Evolutionary conservation across 108 stramenopile genomes (phyloP), one percentile per base, ranked within the genome.

Genomic region (Aureococcus anophagefferens): DNA sequence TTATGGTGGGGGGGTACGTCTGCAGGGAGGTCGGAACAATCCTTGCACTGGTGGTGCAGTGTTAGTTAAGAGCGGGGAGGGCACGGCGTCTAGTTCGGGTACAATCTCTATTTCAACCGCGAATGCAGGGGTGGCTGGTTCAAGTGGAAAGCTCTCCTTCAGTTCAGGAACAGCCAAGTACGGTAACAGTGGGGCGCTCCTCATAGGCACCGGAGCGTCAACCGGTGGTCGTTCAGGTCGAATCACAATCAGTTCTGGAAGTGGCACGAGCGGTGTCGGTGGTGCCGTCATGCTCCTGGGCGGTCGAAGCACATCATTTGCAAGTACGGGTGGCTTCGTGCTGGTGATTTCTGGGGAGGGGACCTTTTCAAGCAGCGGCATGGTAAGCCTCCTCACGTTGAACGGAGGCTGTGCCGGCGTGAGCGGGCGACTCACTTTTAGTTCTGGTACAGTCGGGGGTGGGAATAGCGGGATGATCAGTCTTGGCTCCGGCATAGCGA

Each of bases 401-500:
- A 79, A 79, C 15, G 40, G 68, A 28, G 51, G 51, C 25, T 3
- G 14, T 28, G 51, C 51, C 21, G 51, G 51, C 1, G 51, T 28
- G 21, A 59, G 51, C 25, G 68, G 82, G n/a, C 32, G 40, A 28
- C 17, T 84, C 30, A 30, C 28, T 16, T 75, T 81, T 17, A 73
- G 71, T 7, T 63, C 77, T 33, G 80, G 76, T 0, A 75, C 81
- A 5, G 36, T 69, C 25, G 46, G 25, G 37, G 36, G 31, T 25
- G 83, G 83, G 7, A 36, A 72, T 25, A 72, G 71, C 34, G 83
- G 83, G 16, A 36, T 29, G 25, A 30, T 81, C 51, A 35, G 37
- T 30, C 9, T 76, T 29, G 62, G 32, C 0, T 66, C 75, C 5
- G 71, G 71, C 21, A 37, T 9, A n/a, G 7, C 68, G 5, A 51